These are phyloP conservation scores for Barnettozyma pratensis DNA, from an alignment of 805 yeast species.

Conservation along the genomic window DNA sequence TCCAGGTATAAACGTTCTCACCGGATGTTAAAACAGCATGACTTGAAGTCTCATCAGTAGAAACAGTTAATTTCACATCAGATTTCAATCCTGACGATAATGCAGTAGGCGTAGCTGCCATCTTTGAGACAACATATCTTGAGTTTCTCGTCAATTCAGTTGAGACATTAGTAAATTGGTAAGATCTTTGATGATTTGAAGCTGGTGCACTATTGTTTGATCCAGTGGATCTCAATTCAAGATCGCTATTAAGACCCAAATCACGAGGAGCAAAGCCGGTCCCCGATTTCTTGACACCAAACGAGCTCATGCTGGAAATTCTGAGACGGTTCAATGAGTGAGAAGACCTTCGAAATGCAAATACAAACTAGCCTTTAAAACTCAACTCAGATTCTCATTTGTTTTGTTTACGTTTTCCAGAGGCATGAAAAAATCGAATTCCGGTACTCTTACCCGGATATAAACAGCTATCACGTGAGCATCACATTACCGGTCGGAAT, in stretches of 20 bases:
- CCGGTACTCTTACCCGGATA: neutral
- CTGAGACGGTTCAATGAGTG: too few relatives aligned
- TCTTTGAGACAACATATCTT: conserved; percentile 50
- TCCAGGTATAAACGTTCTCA: conserved; percentile 62
- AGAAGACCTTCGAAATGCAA: too few relatives aligned
- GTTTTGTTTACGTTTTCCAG: conserved; percentile 4
- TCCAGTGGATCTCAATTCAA: conserved; percentile 1
- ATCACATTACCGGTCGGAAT: neutral
- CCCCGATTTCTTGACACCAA: neutral
- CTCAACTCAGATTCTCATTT: neutral
- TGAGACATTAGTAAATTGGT: conserved; percentile 23
- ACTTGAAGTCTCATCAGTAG: conserved; percentile 26
- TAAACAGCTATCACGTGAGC: neutral
- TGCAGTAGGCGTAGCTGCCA: conserved; percentile 48
- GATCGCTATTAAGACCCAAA: neutral
- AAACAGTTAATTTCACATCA: conserved; percentile 17
- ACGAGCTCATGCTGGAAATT: too few relatives aligned
- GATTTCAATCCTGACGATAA: conserved; percentile 1
- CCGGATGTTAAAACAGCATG: conserved; percentile 28
- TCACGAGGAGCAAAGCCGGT: conserved; percentile 9
- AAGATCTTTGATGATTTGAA: conserved; percentile 8
- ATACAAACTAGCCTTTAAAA: neutral
- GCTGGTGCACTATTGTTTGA: neutral
- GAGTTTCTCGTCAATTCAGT: conserved; percentile 54
- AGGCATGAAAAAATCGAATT: neutral